A percentile compares a stretch with the other conserved stretches of the same genome.
These are phyloP conservation scores for Rhododendron simsii DNA, from an alignment of 148 eudicot species.

Conservation along the genomic window DNA sequence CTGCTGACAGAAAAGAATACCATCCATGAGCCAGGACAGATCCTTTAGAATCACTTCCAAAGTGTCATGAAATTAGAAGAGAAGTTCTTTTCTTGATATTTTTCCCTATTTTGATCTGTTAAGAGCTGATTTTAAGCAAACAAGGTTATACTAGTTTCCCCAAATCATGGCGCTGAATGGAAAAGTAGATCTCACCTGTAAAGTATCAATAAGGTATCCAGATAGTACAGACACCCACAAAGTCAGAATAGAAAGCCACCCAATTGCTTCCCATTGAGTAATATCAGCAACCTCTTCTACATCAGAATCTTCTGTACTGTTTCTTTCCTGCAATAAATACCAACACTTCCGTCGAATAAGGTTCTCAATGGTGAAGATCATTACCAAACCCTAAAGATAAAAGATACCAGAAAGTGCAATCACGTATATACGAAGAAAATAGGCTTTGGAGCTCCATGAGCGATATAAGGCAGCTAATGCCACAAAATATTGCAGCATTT, in stretches of 20 bases:
- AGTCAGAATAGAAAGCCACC: constrained; percentile 82
- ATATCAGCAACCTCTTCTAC: constrained; percentile 82
- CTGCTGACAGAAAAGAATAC: neutral
- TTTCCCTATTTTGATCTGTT: neutral
- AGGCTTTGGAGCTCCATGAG: neutral
- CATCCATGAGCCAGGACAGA: neutral
- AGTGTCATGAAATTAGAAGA: neutral
- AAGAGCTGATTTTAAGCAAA: neutral
- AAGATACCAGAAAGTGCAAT: neutral
- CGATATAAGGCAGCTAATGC: neutral
- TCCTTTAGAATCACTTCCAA: neutral
- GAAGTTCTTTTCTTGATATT: neutral
- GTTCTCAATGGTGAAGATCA: neutral
- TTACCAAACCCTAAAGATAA: neutral
- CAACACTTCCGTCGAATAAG: neutral
- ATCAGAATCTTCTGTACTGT: constrained; percentile 35
- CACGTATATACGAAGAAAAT: neutral
- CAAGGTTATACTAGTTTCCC: neutral
- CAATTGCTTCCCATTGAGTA: constrained; percentile 66
- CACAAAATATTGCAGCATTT: neutral
- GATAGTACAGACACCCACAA: constrained; percentile 85
- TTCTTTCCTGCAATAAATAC: constrained; percentile 37
- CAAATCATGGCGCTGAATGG: neutral
- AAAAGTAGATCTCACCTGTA: constrained; percentile 46
- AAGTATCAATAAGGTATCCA: constrained; percentile 88